Base-by-base conservation (phyloP, 352 stramenopile genomes). In the Phytophthora quininea region DNA sequence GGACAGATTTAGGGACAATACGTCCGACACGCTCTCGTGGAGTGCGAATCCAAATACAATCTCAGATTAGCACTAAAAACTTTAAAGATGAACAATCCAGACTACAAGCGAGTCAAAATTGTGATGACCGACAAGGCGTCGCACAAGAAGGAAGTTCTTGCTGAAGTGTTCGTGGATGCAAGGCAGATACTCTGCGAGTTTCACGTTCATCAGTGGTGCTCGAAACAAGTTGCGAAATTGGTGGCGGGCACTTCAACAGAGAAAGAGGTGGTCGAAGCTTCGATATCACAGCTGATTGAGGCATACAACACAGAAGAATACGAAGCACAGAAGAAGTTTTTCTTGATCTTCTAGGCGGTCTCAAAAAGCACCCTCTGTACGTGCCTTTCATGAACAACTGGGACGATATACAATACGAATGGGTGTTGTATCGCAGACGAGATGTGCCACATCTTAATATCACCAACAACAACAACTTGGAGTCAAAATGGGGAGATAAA, bases 401-500 rank as follows among this genome's bases (percentile, higher is more conserved):
- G 51, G 56, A 62, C 14, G 8, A 61, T 6, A 67, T 14, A 0
- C 53, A 43, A 3, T 43, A 67, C 2, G 57, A 58, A 37, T 71
- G 33, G 52, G 45, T 62, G 0, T 49, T 62, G 33, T 61, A 50
- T 24, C 37, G 55, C 14, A 47, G 55, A 0, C 31, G 55, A 24
- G 45, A 47, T 10, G 50, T 71, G 24, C 54, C 56, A 3, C 63
- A 71, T 14, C 24, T 57, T 6, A 56, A 43, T 10, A 66, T 62
- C 19, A 35, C 61, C 27, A 65, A 54, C 1, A 61, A 70, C 49
- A 70, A 70, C 29, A 32, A 35, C 0, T 31, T 69, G 0, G 62
- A 69, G 11, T 59, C 54, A 3, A 59, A 69, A 48, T 63, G 54
- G 54, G 52, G 46, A 56, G 2, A 24, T 69, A 2, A 69, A 69